Percentiles rank a stretch among this genome's conserved stretches.
Conservation (phyloP, 768 basidiomycete genomes). For the Podaxis carcinomalis region DNA sequence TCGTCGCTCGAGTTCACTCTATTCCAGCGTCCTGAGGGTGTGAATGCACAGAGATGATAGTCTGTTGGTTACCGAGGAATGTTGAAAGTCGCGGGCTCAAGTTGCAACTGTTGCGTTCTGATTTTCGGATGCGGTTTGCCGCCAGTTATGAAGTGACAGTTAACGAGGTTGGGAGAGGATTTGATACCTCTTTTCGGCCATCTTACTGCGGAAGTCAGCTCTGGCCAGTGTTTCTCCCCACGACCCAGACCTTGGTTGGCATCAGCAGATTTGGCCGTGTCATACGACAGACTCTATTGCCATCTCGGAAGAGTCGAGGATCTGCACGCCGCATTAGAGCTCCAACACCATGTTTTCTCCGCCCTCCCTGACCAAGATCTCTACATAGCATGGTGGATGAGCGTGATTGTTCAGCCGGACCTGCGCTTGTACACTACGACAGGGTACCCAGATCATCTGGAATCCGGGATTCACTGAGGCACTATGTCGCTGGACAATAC, state of each 20-base stretch:
- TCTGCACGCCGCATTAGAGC: constrained; percentile 10
- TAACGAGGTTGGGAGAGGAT: not conserved
- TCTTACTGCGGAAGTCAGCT: constrained; percentile 12
- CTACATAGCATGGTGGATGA: constrained; percentile 5
- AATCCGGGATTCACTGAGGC: constrained; percentile 2
- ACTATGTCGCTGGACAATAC: not conserved
- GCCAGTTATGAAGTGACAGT: too few relatives aligned
- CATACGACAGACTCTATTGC: constrained; percentile 1
- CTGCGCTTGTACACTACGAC: not conserved
- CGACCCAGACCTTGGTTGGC: constrained; percentile 13
- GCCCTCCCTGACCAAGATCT: not conserved
- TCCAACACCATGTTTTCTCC: constrained; percentile 4
- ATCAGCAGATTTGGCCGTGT: constrained; percentile 8
- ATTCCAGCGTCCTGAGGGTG: too few relatives aligned
- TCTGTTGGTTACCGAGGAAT: too few relatives aligned
- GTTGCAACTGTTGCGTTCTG: too few relatives aligned
- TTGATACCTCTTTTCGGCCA: constrained; percentile 11
- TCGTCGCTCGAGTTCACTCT: too few relatives aligned
- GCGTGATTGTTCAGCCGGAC: constrained; percentile 5
- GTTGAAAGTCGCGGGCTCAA: too few relatives aligned
- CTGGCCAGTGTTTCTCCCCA: not conserved
- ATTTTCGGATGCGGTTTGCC: too few relatives aligned
- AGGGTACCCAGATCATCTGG: not conserved
- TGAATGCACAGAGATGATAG: too few relatives aligned
- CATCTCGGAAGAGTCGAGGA: constrained; percentile 5